A percentile compares a stretch with the other conserved stretches of the same genome.
Conservation (phyloP, 1,284 basidiomycete species). For the Athelia psychrophila region DNA sequence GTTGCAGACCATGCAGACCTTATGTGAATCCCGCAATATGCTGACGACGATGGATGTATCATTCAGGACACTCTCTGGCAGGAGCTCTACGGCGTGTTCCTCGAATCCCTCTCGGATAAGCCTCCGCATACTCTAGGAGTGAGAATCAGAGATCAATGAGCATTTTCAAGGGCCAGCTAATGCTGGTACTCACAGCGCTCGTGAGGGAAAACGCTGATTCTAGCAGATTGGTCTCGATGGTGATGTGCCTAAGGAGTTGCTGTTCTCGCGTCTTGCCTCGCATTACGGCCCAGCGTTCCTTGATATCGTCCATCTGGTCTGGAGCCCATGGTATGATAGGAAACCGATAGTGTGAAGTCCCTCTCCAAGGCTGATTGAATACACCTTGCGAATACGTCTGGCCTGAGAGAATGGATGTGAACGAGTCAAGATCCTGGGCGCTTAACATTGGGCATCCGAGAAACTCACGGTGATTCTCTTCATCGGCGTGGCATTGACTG, state of each 20-base stretch:
- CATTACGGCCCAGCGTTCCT: background rate
- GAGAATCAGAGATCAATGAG: background rate
- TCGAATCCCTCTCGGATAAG: background rate
- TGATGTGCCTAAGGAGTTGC: background rate
- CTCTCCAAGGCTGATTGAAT: conserved; percentile 1
- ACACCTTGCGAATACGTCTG: background rate
- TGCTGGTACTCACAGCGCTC: background rate
- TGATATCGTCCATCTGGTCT: background rate
- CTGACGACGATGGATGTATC: background rate
- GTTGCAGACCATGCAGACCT: background rate
- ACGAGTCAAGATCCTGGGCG: background rate
- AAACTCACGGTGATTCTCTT: background rate
- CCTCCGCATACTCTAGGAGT: background rate
- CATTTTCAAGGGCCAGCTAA: background rate
- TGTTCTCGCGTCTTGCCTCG: background rate
- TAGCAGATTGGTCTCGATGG: background rate
- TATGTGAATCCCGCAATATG: background rate
- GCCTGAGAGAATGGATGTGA: too few relatives aligned
- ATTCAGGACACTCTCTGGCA: background rate
- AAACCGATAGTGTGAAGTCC: background rate
- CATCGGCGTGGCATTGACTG: background rate
- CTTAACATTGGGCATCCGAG: background rate
- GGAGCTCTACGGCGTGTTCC: background rate
- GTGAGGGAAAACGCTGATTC: background rate
- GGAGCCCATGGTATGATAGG: background rate